Conservation (phyloP, 805 yeast genomes). For the Metschnikowia chrysomelidarum region DNA sequence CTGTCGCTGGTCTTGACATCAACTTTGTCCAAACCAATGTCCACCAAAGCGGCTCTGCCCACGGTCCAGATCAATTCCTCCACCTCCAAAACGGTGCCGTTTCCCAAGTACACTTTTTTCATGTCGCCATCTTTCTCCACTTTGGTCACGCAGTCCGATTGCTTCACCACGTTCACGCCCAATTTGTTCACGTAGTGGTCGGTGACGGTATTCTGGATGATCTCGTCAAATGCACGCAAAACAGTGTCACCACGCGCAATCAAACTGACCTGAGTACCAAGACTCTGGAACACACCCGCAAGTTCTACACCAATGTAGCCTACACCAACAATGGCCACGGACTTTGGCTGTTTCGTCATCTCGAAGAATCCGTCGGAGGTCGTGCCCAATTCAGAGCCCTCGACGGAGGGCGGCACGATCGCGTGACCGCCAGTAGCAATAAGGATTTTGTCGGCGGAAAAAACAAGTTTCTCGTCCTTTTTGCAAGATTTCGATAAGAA, state of each 20-base stretch:
- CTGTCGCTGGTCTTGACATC: slow-evolving; percentile 62
- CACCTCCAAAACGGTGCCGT: slow-evolving; percentile 47
- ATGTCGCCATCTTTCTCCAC: slow-evolving; percentile 36
- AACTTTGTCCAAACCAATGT: slow-evolving; percentile 72
- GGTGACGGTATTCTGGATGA: slow-evolving; percentile 77
- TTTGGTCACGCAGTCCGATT: slow-evolving; percentile 43
- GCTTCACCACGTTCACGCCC: slow-evolving; percentile 80
- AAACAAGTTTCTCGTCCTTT: slow-evolving; percentile 56
- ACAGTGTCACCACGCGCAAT: slow-evolving; percentile 91
- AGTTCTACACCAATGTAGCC: slow-evolving; percentile 97
- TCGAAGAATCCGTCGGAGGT: slow-evolving; percentile 90
- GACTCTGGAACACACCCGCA: slow-evolving; percentile 88
- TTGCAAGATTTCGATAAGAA: slow-evolving; percentile 31
- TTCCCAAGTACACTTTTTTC: slow-evolving; percentile 37
- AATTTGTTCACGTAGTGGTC: slow-evolving; percentile 69
- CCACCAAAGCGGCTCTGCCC: slow-evolving; percentile 79
- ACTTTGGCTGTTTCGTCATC: slow-evolving; percentile 78
- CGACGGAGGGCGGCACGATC: slow-evolving; percentile 61
- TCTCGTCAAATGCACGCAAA: slow-evolving; percentile 80
- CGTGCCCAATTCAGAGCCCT: slow-evolving; percentile 81
- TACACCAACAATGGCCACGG: slow-evolving; percentile 94
- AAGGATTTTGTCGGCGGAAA: slow-evolving; percentile 78
- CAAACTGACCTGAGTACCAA: slow-evolving; percentile 83
- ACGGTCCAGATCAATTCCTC: slow-evolving; percentile 91
- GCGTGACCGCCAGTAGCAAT: slow-evolving; percentile 95